phyloP scores from a whole-genome alignment of 2,329 filamentous ascomycete species.

The Colletotrichum tropicale region DNA sequence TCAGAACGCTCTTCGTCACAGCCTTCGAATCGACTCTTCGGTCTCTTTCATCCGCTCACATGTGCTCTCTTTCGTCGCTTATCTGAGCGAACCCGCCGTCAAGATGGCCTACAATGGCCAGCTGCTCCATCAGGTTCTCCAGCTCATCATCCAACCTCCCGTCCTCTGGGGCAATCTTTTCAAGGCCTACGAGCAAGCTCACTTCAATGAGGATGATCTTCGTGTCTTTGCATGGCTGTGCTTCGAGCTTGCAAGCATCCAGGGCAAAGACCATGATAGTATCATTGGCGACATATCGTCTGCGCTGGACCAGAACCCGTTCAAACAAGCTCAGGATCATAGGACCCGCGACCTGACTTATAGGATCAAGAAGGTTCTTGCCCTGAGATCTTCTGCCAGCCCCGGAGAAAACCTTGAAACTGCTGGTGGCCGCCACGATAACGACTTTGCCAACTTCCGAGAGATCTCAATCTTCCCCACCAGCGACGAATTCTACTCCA shows the following conservation, averaged over 20 bases:
- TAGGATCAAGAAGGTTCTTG: constrained; percentile 42
- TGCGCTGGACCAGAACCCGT: constrained; percentile 25
- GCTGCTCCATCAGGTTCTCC: constrained; percentile 50
- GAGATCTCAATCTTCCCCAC: constrained; percentile 70
- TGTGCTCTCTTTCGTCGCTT: constrained; percentile 39
- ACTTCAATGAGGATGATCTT: constrained; percentile 28
- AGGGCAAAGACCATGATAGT: constrained; percentile 24
- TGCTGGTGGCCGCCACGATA: constrained; percentile 75
- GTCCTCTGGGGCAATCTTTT: constrained; percentile 51
- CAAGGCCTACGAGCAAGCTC: constrained; percentile 41
- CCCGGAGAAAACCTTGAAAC: constrained; percentile 17
- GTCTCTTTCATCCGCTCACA: constrained; percentile 32
- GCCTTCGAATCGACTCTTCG: constrained; percentile 28
- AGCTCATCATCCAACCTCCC: constrained; percentile 52
- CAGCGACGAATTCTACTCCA: constrained; percentile 63
- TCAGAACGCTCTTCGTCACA: constrained; percentile 25
- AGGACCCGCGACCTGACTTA: constrained; percentile 32
- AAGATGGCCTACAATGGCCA: constrained; percentile 55
- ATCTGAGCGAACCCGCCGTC: constrained; percentile 44
- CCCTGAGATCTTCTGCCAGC: constrained; percentile 27
- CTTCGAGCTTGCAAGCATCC: constrained; percentile 49
- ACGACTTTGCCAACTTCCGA: constrained; percentile 68
- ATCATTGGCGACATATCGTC: constrained; percentile 26
- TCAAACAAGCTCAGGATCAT: constrained; percentile 28
- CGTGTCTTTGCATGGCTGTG: constrained; percentile 53